Percentiles rank a stretch among this genome's conserved stretches.
phyloP scores from a whole-genome alignment of 2,329 filamentous ascomycete genomes.

The Colletotrichum lini region DNA sequence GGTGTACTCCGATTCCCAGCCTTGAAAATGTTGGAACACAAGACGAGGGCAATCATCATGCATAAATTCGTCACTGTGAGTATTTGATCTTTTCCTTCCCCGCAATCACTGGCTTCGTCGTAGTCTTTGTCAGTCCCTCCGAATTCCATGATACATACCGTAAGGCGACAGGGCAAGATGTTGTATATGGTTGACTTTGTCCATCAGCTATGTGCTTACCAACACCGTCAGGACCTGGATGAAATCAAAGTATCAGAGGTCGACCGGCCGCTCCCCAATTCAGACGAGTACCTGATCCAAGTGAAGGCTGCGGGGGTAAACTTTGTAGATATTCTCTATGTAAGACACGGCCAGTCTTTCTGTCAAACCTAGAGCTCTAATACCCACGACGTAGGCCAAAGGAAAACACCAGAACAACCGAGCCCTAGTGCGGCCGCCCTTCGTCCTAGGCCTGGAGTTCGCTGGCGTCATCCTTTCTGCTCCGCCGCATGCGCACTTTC shows the following conservation, averaged over 20 bases:
- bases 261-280: slow-evolving; percentile 41
- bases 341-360: slow-evolving; percentile 40
- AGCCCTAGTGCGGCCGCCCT: slow-evolving; percentile 69
- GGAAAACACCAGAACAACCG: slow-evolving; percentile 74
- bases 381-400: slow-evolving; percentile 54
- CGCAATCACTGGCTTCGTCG: neutral
- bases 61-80: slow-evolving; percentile 46
- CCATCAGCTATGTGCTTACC: no score
- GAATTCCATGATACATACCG: neutral
- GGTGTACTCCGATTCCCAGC: neutral
- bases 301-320: slow-evolving; percentile 71
- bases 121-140: neutral
- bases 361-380: neutral
- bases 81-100: neutral
- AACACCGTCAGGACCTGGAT: slow-evolving; percentile 40
- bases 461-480: slow-evolving; percentile 64
- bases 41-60: slow-evolving; percentile 51
- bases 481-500: slow-evolving; percentile 53
- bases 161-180: neutral
- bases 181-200: neutral
- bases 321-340: slow-evolving; percentile 73
- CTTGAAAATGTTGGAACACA: neutral
- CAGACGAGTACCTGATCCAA: slow-evolving; percentile 47
- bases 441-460: slow-evolving; percentile 73
- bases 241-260: slow-evolving; percentile 47